Conservation (phyloP, 495 filamentous ascomycete genomes). For the Achaetomiella virescens region DNA sequence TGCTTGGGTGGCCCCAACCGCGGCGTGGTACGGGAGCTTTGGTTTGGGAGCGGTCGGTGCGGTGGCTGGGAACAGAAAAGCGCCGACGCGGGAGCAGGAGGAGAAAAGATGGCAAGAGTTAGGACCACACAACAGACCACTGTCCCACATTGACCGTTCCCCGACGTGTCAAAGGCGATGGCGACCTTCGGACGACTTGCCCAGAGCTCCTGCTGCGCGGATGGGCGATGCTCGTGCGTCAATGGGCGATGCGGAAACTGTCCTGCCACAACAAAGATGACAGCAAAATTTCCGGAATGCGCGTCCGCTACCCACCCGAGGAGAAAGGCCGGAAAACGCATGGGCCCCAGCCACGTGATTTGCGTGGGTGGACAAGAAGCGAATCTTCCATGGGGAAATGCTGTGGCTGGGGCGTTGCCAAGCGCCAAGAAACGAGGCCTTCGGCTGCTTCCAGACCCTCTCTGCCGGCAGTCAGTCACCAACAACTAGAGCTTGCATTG, state of each 20-base stretch:
- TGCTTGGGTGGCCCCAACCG: neutral
- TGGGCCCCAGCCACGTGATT: conserved; percentile 27
- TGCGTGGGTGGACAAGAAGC: neutral
- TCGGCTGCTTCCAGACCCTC: neutral
- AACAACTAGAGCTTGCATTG: too few species aligned
- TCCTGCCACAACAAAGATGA: conserved; percentile 28
- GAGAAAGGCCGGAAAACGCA: conserved; percentile 12
- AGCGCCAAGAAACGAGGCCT: neutral
- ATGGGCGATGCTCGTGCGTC: conserved; percentile 21
- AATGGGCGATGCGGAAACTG: conserved; percentile 26
- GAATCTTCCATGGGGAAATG: conserved; percentile 5
- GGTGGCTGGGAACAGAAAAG: conserved; percentile 13
- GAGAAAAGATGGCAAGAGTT: neutral
- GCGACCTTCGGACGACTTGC: conserved; percentile 3
- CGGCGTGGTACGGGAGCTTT: neutral
- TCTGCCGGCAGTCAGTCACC: too few species aligned
- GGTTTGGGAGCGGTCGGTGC: conserved; percentile 1
- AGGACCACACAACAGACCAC: neutral
- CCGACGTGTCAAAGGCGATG: conserved; percentile 9
- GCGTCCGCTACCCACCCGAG: conserved; percentile 19
- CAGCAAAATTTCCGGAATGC: conserved; percentile 24
- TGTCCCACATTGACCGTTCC: neutral
- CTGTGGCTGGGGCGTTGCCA: conserved; percentile 15
- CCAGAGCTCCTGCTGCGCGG: conserved; percentile 7
- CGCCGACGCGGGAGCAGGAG: neutral